These are phyloP conservation scores for Periconia macrospinosa DNA, from an alignment of 2,329 filamentous ascomycete genomes.

Conservation along the genomic window DNA sequence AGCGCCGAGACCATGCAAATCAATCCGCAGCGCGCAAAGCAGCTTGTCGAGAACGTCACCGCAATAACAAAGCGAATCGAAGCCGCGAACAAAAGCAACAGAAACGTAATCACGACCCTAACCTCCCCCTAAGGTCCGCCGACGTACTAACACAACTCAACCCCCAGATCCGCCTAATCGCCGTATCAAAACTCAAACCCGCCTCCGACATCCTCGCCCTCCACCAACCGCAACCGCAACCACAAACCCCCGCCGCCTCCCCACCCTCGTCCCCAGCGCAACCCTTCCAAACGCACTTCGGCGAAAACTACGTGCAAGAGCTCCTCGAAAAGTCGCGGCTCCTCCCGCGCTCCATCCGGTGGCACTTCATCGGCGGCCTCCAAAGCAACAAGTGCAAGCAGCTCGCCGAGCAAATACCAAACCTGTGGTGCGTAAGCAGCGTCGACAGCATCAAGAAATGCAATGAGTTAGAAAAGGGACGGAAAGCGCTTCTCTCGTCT, in stretches of 20 bases:
- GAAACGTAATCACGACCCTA: slow-evolving; percentile 24
- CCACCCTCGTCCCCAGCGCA: slow-evolving; percentile 17
- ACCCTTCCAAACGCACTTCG: slow-evolving; percentile 72
- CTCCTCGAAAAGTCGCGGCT: slow-evolving; percentile 81
- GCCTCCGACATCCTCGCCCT: slow-evolving; percentile 87
- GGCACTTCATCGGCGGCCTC: slow-evolving; percentile 96
- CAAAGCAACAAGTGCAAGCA: slow-evolving; percentile 93
- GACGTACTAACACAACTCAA: slow-evolving; percentile 7
- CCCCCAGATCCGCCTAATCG: slow-evolving; percentile 76
- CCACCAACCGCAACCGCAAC: slow-evolving; percentile 59
- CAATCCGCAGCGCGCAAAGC: slow-evolving; percentile 49
- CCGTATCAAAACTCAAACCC: slow-evolving; percentile 95
- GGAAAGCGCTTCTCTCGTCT: slow-evolving; percentile 56
- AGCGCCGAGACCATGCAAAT: slow-evolving; percentile 37
- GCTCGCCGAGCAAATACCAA: slow-evolving; percentile 79
- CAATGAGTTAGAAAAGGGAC: slow-evolving; percentile 74
- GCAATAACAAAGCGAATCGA: slow-evolving; percentile 47
- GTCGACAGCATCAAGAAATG: slow-evolving; percentile 90
- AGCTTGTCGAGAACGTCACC: slow-evolving; percentile 49
- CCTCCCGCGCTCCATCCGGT: slow-evolving; percentile 75
- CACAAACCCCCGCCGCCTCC: background rate
- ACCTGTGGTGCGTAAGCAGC: slow-evolving; percentile 88
- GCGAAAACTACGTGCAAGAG: slow-evolving; percentile 89
- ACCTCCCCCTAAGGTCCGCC: too few relatives aligned
- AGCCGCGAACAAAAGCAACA: slow-evolving; percentile 37